Evolutionary conservation across 306 rosid genomes (phyloP).

Genomic region (Casuarina cunninghamiana): DNA sequence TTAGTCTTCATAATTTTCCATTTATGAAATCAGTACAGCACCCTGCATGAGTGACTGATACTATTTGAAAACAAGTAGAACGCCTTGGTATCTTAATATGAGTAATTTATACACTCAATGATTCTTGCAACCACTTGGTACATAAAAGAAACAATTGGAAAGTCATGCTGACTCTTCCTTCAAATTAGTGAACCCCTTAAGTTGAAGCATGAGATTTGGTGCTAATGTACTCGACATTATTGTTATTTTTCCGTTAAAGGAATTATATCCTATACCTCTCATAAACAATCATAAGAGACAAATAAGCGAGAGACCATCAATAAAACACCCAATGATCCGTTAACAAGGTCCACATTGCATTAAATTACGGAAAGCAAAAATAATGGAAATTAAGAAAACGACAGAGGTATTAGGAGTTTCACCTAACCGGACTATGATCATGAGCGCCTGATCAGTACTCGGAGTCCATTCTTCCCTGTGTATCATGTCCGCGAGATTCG

Average conservation of each 20-base stretch:
- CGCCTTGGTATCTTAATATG: background rate
- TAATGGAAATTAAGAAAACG: background rate
- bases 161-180: no score
- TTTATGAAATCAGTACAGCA: background rate
- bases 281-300: background rate
- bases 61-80: no score
- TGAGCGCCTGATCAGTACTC: constrained; percentile 38
- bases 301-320: background rate
- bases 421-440: constrained; percentile 44
- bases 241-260: background rate
- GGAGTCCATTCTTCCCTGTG: constrained; percentile 61
- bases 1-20: background rate
- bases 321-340: background rate
- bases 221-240: background rate
- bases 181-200: no score
- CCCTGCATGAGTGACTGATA: background rate
- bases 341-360: background rate
- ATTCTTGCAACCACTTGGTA: background rate
- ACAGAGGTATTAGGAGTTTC: background rate
- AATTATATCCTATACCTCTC: background rate
- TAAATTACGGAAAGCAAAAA: background rate
- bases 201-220: no score
- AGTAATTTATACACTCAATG: background rate
- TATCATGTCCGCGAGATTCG: constrained; percentile 68
- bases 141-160: background rate